phyloP scores from a whole-genome alignment of 2,329 filamentous ascomycete species.

The Pseudogymnoascus sp. region DNA sequence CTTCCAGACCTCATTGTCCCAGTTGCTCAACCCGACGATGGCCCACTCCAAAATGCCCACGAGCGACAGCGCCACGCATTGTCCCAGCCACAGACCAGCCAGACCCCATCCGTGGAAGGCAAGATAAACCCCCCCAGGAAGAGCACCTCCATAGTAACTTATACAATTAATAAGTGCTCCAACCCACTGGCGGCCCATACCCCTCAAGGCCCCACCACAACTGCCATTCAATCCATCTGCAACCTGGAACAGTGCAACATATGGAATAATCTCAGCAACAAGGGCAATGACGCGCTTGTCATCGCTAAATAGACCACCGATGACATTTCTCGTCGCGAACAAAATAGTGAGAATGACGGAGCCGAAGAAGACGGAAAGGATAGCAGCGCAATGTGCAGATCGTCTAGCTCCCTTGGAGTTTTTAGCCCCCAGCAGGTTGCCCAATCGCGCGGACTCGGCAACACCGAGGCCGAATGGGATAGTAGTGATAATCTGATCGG shows the following conservation, averaged over 20 bases:
- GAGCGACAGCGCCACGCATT: conserved; percentile 72
- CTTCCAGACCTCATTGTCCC: conserved; percentile 64
- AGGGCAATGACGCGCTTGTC: conserved; percentile 64
- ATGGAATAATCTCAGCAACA: conserved; percentile 73
- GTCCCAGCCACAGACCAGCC: conserved; percentile 72
- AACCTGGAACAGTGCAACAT: conserved; percentile 83
- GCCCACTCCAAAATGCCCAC: conserved; percentile 73
- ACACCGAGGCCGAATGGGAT: conserved; percentile 83
- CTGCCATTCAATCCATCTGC: conserved; percentile 80
- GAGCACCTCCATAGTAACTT: conserved; percentile 74
- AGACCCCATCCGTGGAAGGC: conserved; percentile 83
- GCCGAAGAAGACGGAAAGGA: conserved; percentile 64
- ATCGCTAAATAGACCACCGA: conserved; percentile 75
- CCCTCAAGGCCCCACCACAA: conserved; percentile 71
- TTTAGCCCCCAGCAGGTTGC: conserved; percentile 68
- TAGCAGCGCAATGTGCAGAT: conserved; percentile 67
- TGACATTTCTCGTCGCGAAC: conserved; percentile 63
- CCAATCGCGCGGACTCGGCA: conserved; percentile 68
- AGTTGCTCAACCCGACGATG: conserved; percentile 70
- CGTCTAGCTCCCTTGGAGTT: conserved; percentile 58
- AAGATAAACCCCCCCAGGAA: conserved; percentile 75
- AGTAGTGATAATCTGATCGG: conserved; percentile 71
- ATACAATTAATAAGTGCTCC: conserved; percentile 75
- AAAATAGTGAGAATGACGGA: conserved; percentile 58
- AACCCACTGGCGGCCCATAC: conserved; percentile 81